Base-by-base conservation (phyloP, 495 filamentous ascomycete species). In the Rostrohypoxylon terebratum region DNA sequence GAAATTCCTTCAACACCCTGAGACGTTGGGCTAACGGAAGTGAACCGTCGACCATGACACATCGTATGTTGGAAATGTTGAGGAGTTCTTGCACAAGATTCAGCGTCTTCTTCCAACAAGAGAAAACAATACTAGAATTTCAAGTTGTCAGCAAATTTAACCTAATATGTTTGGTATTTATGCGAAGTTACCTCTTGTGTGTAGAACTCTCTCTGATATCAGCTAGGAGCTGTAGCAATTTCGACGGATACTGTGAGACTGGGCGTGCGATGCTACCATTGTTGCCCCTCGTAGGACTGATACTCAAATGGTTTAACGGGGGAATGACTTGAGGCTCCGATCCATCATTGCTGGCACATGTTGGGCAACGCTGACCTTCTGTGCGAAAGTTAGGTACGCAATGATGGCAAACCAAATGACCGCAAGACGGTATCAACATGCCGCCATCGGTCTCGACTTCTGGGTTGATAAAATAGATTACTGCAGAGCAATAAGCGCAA, bases 121-220 rank as follows among this genome's bases (percentile, higher is more conserved):
- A 51, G 23, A 51, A 51, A 3, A 51, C 48, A 31, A 51, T 51
- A 28, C 48, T 51, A 31, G 18, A 23, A 45, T 45, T 45, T 14
- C 6, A 38, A 45, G 16, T 45, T 4, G 42, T 45, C n/a, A 45
- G 42, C n/a, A 6, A 45, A 18, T 7, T 45, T 16, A 45, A 45
- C 0, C 1, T 14, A 18, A 16, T 18, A 4, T 9, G n/a, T n/a
- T n/a, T n/a, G 18, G 2, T 21, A 50, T 50, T 7, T 20, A 6
- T 33, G 25, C 18, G 0, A 55, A 55, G 23, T 25, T 33, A 33
- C 25, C 51, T 55, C 51, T 55, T 55, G 51, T 55, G 11, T 11
- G 51, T 16, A 33, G 11, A 21, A 11, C 21, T 21, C 10, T 50
- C 20, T 6, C 47, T 6, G 6, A 55, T 33, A 6, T 55, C 25